These are phyloP conservation scores for Aspergillus heteromorphus DNA, from an alignment of 495 filamentous ascomycete species.

Conservation along the genomic window DNA sequence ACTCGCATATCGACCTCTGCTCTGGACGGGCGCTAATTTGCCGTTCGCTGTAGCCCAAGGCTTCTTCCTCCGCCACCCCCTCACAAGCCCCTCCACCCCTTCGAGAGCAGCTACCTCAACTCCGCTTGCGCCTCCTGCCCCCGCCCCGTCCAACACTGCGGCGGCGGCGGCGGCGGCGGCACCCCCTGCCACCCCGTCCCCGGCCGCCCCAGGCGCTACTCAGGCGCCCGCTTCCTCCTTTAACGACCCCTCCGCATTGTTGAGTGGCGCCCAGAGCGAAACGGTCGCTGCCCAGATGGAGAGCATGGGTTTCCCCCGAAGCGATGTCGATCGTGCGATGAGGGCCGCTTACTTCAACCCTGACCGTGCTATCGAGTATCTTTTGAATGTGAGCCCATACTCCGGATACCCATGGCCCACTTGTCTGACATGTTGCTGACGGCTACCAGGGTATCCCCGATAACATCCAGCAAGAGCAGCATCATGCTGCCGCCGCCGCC, in stretches of 20 bases:
- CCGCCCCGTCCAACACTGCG: slow-evolving; percentile 62
- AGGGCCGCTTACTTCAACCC: slow-evolving; percentile 95
- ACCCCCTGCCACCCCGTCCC: slow-evolving; percentile 60
- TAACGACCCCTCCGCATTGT: slow-evolving; percentile 72
- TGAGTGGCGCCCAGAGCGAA: slow-evolving; percentile 76
- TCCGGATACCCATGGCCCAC: neutral
- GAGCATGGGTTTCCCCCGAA: slow-evolving; percentile 85
- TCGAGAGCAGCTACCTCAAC: slow-evolving; percentile 41
- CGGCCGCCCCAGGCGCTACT: slow-evolving; percentile 54
- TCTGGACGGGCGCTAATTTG: slow-evolving; percentile 8
- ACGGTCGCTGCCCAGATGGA: slow-evolving; percentile 94
- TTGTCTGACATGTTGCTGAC: slow-evolving; percentile 11
- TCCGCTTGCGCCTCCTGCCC: slow-evolving; percentile 59
- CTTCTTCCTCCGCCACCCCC: slow-evolving; percentile 52
- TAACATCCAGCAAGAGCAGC: slow-evolving; percentile 65
- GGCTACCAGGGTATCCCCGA: slow-evolving; percentile 77
- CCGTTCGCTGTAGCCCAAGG: slow-evolving; percentile 54
- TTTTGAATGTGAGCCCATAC: slow-evolving; percentile 66
- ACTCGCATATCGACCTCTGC: neutral
- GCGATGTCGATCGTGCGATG: slow-evolving; percentile 88
- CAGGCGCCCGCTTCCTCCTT: slow-evolving; percentile 43
- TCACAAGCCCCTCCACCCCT: slow-evolving; percentile 54
- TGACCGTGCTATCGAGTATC: slow-evolving; percentile 93
- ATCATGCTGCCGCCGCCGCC: slow-evolving; percentile 35
- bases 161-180: slow-evolving; percentile 53